phyloP scores from a whole-genome alignment of 2,329 filamentous ascomycete species.

The Xylaria sp. region DNA sequence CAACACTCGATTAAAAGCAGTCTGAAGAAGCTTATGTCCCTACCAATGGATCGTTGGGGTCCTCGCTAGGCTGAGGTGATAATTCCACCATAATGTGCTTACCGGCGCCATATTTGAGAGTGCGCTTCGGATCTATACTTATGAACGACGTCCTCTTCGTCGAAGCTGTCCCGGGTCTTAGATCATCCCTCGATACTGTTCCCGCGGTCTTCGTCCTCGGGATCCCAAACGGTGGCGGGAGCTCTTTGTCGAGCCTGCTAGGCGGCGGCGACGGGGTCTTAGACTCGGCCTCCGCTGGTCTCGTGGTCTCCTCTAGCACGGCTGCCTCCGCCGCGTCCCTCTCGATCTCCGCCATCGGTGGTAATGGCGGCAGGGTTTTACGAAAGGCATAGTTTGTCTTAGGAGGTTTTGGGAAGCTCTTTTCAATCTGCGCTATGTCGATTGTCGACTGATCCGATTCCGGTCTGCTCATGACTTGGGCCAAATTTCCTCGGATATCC shows the following conservation, averaged over 20 bases:
- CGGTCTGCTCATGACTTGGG: slow-evolving; percentile 35
- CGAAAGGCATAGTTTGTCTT: slow-evolving; percentile 36
- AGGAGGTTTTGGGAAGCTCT: slow-evolving; percentile 38
- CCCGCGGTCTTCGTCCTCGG: slow-evolving; percentile 33
- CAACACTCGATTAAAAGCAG: neutral
- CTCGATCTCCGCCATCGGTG: slow-evolving; percentile 39
- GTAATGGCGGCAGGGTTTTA: slow-evolving; percentile 45
- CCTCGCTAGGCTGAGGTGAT: slow-evolving; percentile 66
- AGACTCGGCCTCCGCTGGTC: slow-evolving; percentile 14
- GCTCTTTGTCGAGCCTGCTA: slow-evolving; percentile 29
- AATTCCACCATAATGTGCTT: slow-evolving; percentile 57
- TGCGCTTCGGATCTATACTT: slow-evolving; percentile 49
- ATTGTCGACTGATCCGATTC: slow-evolving; percentile 39
- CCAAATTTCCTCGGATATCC: neutral
- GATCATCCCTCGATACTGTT: slow-evolving; percentile 40
- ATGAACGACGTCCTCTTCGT: slow-evolving; percentile 52
- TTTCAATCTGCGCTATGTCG: slow-evolving; percentile 42
- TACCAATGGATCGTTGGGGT: slow-evolving; percentile 65
- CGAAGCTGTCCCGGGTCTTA: slow-evolving; percentile 49
- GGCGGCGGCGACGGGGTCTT: slow-evolving; percentile 31
- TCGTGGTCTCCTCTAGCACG: slow-evolving; percentile 17
- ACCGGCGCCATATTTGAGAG: slow-evolving; percentile 60
- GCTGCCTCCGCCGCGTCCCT: slow-evolving; percentile 21
- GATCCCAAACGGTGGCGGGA: slow-evolving; percentile 34
- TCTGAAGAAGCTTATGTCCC: slow-evolving; percentile 35